A percentile compares a stretch with the other conserved stretches of the same genome.
phyloP scores from a whole-genome alignment of 2,329 filamentous ascomycete genomes.

The Karstenula rhodostoma region DNA sequence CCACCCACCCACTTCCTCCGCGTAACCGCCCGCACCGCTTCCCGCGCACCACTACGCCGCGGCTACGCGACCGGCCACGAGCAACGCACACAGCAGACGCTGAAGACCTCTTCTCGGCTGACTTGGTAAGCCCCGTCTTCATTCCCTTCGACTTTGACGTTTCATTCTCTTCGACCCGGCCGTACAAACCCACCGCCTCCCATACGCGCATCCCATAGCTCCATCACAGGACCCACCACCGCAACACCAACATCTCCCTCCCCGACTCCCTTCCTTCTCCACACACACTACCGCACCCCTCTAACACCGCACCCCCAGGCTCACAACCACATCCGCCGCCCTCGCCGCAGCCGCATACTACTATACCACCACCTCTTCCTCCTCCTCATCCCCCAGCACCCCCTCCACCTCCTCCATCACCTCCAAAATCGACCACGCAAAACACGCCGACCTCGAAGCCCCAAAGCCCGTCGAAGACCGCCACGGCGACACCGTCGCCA shows the following conservation, averaged over 20 bases:
- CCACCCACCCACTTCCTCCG: not conserved
- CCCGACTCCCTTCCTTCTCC: not conserved
- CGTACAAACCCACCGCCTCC: too few relatives aligned
- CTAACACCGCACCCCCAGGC: conserved; percentile 18
- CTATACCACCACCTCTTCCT: conserved; percentile 13
- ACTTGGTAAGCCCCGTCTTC: conserved; percentile 30
- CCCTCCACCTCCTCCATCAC: not conserved
- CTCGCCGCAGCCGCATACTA: conserved; percentile 28
- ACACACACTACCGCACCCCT: not conserved
- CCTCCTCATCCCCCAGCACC: too few relatives aligned
- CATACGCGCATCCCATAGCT: too few relatives aligned
- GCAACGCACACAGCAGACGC: conserved; percentile 27
- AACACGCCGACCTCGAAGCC: conserved; percentile 22
- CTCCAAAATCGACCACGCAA: not conserved
- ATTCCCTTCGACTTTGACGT: too few relatives aligned
- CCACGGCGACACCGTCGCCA: conserved; percentile 33
- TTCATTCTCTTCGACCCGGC: too few relatives aligned
- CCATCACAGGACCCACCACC: too few relatives aligned
- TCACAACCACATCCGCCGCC: conserved; percentile 28
- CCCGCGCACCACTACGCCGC: conserved; percentile 1
- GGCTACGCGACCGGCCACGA: conserved; percentile 30
- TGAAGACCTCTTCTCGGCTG: conserved; percentile 28
- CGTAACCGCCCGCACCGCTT: not conserved
- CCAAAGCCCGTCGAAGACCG: conserved; percentile 38
- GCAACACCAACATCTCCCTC: too few relatives aligned